These are phyloP conservation scores for Claviceps capensis DNA, from an alignment of 2,329 filamentous ascomycete genomes.

Conservation along the genomic window DNA sequence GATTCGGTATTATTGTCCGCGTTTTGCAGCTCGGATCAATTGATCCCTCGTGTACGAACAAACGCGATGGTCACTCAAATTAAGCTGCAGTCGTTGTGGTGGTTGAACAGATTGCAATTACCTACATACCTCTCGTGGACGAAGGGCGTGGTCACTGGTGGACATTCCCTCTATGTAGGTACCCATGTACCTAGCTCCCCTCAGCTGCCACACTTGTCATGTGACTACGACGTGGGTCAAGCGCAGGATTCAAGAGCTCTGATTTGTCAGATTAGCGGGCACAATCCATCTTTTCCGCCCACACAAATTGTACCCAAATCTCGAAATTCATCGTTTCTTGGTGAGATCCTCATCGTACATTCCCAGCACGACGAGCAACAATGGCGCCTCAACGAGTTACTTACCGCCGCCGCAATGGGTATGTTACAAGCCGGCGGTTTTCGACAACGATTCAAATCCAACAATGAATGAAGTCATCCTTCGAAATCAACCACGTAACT, in stretches of 20 bases:
- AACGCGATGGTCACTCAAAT: too few relatives aligned
- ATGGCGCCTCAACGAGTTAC: conserved; percentile 48
- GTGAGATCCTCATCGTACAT: conserved; percentile 23
- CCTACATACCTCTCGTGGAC: too few relatives aligned
- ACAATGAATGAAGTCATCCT: not conserved
- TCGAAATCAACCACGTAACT: not conserved
- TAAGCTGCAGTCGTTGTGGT: too few relatives aligned
- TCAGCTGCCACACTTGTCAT: not conserved
- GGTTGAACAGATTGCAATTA: too few relatives aligned
- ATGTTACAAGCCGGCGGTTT: conserved; percentile 27
- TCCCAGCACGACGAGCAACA: conserved; percentile 32
- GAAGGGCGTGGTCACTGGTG: too few relatives aligned
- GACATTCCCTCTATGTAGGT: too few relatives aligned
- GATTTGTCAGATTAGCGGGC: conserved; percentile 26
- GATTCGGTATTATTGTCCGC: too few relatives aligned
- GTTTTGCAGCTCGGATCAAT: too few relatives aligned
- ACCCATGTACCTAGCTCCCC: not conserved
- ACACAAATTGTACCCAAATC: conserved; percentile 31
- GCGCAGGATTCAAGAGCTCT: conserved; percentile 7
- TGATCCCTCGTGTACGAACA: too few relatives aligned
- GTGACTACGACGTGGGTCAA: not conserved
- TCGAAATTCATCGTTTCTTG: conserved; percentile 25
- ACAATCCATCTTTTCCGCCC: conserved; percentile 22
- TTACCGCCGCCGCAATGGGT: conserved; percentile 71
- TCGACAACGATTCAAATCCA: not conserved